A percentile compares a stretch with the other conserved stretches of the same genome.
Conservation (phyloP, 306 rosid genomes). For the Canavalia gladiata region DNA sequence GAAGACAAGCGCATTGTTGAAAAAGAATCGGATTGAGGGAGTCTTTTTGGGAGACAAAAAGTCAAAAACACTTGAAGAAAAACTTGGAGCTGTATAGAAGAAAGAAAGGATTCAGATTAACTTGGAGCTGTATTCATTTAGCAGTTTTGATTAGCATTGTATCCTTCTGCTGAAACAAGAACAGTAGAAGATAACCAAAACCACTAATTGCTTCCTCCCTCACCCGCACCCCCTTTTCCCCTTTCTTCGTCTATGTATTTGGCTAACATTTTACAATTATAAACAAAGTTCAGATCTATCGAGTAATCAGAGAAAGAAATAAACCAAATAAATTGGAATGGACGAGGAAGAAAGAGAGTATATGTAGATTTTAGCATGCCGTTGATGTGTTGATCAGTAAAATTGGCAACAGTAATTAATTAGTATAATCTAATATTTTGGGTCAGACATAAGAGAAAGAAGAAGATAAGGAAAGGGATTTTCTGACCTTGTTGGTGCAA, state of each 20-base stretch:
- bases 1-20: not conserved
- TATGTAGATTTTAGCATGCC: not conserved
- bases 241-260: not conserved
- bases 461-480: constrained; percentile 20
- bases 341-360: constrained; percentile 17
- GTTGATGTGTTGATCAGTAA: constrained; percentile 5
- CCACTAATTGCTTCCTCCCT: not conserved
- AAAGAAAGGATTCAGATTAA: not conserved
- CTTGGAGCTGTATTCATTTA: not conserved
- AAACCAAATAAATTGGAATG: constrained; percentile 2
- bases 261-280: not conserved
- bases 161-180: constrained; percentile 21
- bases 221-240: not conserved
- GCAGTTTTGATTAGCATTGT: not conserved
- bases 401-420: not conserved
- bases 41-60: not conserved
- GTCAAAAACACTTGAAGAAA: not conserved
- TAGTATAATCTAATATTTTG: not conserved
- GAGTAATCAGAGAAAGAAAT: not conserved
- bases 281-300: not conserved
- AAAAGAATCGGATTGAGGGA: not conserved
- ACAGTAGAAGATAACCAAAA: not conserved
- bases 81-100: not conserved
- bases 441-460: constrained; percentile 1
- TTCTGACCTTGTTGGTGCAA: constrained; percentile 69